A percentile compares a stretch with the other conserved stretches of the same genome.
These are phyloP conservation scores for Aspergillus nidulans DNA, from an alignment of 495 filamentous ascomycete genomes.

Conservation along the genomic window DNA sequence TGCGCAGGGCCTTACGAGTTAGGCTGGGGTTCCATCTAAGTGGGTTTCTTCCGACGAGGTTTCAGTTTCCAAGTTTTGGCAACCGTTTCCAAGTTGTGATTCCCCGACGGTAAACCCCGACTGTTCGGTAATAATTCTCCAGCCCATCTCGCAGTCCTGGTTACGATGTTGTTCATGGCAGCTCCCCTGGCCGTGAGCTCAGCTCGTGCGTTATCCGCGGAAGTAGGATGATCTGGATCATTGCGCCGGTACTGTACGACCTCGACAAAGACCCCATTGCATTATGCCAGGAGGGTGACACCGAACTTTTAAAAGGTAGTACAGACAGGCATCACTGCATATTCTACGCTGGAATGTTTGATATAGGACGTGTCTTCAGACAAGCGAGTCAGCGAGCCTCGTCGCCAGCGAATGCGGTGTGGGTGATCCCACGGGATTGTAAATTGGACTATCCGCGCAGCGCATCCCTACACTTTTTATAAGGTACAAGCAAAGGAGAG, in stretches of 20 bases:
- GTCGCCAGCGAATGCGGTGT: neutral
- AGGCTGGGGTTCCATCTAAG: neutral
- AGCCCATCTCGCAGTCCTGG: neutral
- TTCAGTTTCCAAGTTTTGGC: neutral
- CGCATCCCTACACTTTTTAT: neutral
- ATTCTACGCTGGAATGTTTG: neutral
- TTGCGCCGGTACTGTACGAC: neutral
- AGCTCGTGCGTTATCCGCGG: neutral
- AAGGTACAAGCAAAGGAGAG: neutral
- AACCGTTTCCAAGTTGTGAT: neutral
- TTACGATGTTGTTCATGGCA: neutral
- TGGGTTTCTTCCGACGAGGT: neutral
- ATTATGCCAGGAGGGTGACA: neutral
- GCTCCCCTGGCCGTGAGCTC: too few relatives aligned
- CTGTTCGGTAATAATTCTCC: neutral
- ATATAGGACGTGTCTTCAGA: neutral
- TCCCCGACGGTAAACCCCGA: neutral
- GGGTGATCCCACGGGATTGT: neutral
- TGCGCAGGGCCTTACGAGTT: neutral
- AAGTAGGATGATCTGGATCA: neutral
- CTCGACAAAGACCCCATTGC: neutral
- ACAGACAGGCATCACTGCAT: conserved; percentile 6
- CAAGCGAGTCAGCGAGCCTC: neutral
- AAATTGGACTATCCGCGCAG: conserved; percentile 2
- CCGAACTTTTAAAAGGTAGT: neutral